Evolutionary conservation across 202 grass and related monocot species (phyloP).

Genomic region (Schoenoplectus triqueter): DNA sequence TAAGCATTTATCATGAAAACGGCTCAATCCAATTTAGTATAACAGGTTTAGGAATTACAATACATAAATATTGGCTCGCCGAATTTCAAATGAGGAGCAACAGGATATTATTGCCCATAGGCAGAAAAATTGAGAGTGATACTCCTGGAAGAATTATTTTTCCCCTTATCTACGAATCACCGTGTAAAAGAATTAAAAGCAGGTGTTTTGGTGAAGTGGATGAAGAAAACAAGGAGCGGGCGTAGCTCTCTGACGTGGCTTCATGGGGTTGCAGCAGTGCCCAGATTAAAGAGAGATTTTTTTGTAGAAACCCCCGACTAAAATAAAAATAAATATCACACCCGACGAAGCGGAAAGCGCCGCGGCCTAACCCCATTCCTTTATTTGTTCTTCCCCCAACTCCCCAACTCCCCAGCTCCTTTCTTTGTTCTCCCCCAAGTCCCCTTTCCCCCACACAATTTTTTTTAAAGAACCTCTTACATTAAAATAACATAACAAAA

Average conservation of each 20-base stretch:
- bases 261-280: slow-evolving; percentile 46
- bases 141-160: background rate
- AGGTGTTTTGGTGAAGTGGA: slow-evolving; percentile 13
- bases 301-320: background rate
- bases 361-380: slow-evolving; percentile 41
- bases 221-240: slow-evolving; percentile 34
- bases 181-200: slow-evolving; percentile 7
- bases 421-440: background rate
- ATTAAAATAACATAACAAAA: no score
- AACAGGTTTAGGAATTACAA: no score
- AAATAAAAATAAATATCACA: slow-evolving; percentile 30
- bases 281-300: slow-evolving; percentile 7
- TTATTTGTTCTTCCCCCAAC: slow-evolving; percentile 28
- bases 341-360: slow-evolving; percentile 39
- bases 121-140: background rate
- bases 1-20: no score
- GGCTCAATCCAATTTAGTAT: no score
- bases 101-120: background rate
- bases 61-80: no score
- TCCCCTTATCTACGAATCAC: background rate
- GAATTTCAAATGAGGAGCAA: background rate
- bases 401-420: background rate
- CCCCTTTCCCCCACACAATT: background rate
- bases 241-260: slow-evolving; percentile 44
- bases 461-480: background rate